Percentiles rank a stretch among this genome's conserved stretches.
Evolutionary conservation across 768 basidiomycete species (phyloP).

Genomic region (Russula compacta): DNA sequence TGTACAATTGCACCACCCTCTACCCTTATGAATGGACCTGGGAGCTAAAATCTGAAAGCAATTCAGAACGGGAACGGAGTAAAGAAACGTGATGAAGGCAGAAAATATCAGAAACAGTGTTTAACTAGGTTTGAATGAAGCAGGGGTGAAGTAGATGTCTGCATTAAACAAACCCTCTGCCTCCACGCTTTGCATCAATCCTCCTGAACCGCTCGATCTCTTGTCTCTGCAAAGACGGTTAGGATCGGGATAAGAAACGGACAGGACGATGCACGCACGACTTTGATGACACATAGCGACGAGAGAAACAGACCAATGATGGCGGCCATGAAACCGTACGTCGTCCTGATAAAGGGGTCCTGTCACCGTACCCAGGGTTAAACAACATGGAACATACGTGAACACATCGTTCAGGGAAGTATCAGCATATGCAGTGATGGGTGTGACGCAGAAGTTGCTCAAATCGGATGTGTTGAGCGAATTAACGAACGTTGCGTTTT

Average conservation of each 20-base stretch:
- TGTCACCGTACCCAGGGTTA: background rate
- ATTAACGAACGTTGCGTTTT: constrained; percentile 29
- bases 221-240: constrained; percentile 42
- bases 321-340: constrained; percentile 81
- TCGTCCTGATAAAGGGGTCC: constrained; percentile 26
- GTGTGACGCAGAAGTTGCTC: constrained; percentile 61
- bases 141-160: background rate
- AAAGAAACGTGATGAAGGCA: background rate
- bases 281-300: constrained; percentile 81
- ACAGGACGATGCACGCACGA: constrained; percentile 40
- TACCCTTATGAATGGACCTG: background rate
- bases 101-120: background rate
- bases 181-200: constrained; percentile 85
- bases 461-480: constrained; percentile 26
- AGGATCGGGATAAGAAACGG: background rate
- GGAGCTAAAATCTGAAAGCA: background rate
- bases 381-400: constrained; percentile 47
- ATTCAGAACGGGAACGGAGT: background rate
- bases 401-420: constrained; percentile 71
- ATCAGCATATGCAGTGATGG: constrained; percentile 60
- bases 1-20: background rate
- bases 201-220: constrained; percentile 79
- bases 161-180: constrained; percentile 70
- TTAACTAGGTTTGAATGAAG: background rate
- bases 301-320: constrained; percentile 67